Conservation (phyloP, 2,329 filamentous ascomycete genomes). For the Alternaria dauci region DNA sequence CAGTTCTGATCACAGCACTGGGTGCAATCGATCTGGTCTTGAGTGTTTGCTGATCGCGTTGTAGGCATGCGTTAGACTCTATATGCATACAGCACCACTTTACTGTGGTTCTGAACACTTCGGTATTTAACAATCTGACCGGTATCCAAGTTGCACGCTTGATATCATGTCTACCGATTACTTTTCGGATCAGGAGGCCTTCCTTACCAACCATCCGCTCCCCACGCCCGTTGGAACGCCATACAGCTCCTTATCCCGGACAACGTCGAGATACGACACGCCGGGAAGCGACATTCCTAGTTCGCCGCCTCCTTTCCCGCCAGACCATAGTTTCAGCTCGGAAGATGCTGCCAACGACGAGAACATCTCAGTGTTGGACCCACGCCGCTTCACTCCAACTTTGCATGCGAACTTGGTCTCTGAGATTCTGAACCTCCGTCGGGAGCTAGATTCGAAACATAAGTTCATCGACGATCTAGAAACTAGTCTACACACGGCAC, state of each 20-base stretch:
- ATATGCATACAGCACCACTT: slow-evolving; percentile 35
- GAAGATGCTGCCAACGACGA: slow-evolving; percentile 69
- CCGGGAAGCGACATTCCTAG: slow-evolving; percentile 69
- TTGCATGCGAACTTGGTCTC: slow-evolving; percentile 93
- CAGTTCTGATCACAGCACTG: neutral
- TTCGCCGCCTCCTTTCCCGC: slow-evolving; percentile 66
- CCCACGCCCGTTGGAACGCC: slow-evolving; percentile 77
- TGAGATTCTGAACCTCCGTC: slow-evolving; percentile 85
- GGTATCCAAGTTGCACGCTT: neutral
- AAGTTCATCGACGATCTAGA: slow-evolving; percentile 88
- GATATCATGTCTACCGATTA: slow-evolving; percentile 53
- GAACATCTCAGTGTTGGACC: slow-evolving; percentile 78
- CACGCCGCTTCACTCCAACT: slow-evolving; percentile 91
- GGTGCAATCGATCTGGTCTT: neutral
- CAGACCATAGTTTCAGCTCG: slow-evolving; percentile 56
- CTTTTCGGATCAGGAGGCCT: slow-evolving; percentile 57
- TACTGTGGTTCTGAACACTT: slow-evolving; percentile 35
- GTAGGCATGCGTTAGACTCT: slow-evolving; percentile 42
- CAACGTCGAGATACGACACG: slow-evolving; percentile 67
- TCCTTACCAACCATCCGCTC: slow-evolving; percentile 59
- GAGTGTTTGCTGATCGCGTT: slow-evolving; percentile 16
- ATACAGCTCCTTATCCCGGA: slow-evolving; percentile 70
- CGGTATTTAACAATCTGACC: neutral
- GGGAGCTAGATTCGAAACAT: slow-evolving; percentile 90
- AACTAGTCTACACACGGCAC: slow-evolving; percentile 72